phyloP scores from a whole-genome alignment of 2,329 filamentous ascomycete genomes.

The Dothistroma septosporum region DNA sequence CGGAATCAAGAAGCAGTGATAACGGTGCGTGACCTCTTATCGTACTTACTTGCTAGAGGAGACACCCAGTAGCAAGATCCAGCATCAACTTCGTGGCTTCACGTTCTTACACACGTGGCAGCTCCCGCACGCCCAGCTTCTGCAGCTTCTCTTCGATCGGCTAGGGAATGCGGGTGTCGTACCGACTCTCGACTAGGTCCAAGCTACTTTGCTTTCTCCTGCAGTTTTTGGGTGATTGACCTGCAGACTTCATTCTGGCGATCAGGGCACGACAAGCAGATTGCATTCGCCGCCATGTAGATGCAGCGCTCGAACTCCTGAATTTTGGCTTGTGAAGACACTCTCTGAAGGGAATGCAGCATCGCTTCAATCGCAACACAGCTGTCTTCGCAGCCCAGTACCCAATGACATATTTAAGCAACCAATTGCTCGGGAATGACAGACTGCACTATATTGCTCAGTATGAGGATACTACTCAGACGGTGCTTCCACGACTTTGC shows the following conservation, averaged over 20 bases:
- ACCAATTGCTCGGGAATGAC: too few relatives aligned
- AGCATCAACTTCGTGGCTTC: neutral
- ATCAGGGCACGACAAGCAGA: too few relatives aligned
- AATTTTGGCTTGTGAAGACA: too few relatives aligned
- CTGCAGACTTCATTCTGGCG: too few relatives aligned
- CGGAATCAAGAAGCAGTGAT: slow-evolving; percentile 56
- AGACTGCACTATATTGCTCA: neutral
- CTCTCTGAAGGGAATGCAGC: too few relatives aligned
- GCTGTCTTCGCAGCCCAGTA: too few relatives aligned
- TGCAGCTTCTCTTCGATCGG: slow-evolving; percentile 28
- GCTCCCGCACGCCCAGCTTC: slow-evolving; percentile 28
- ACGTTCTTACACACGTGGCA: slow-evolving; percentile 5
- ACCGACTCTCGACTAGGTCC: slow-evolving; percentile 17
- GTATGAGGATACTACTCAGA: neutral
- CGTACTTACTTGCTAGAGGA: slow-evolving; percentile 1
- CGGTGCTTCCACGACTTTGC: slow-evolving; percentile 23
- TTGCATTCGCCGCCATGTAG: too few relatives aligned
- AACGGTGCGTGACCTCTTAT: slow-evolving; percentile 36
- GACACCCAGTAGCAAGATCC: neutral
- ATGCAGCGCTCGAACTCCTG: too few relatives aligned
- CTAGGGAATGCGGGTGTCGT: slow-evolving; percentile 22
- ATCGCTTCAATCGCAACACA: too few relatives aligned
- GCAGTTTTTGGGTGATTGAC: neutral
- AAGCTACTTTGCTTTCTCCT: neutral
- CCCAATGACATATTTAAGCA: too few relatives aligned